A percentile compares a stretch with the other conserved stretches of the same genome.
These are phyloP conservation scores for Penicillium frequentans DNA, from an alignment of 2,329 filamentous ascomycete species.

Conservation along the genomic window DNA sequence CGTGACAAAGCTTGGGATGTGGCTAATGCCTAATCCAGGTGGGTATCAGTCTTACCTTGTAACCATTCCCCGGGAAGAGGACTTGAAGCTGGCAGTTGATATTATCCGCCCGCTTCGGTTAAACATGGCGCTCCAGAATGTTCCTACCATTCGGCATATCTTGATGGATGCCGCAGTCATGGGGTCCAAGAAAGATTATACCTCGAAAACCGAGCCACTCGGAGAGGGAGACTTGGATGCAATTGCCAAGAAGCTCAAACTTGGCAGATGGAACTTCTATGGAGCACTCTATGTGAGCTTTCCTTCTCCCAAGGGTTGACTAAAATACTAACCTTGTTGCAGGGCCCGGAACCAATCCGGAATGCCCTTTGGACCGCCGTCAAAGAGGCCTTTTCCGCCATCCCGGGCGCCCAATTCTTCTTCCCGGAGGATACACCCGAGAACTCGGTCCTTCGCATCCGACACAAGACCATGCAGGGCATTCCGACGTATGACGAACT, in stretches of 20 bases:
- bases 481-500: slow-evolving; percentile 36
- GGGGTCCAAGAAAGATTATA: slow-evolving; percentile 37
- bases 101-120: slow-evolving; percentile 38
- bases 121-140: slow-evolving; percentile 49
- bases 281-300: slow-evolving; percentile 41
- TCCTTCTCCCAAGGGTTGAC: neutral
- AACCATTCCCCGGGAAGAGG: slow-evolving; percentile 51
- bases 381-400: slow-evolving; percentile 31
- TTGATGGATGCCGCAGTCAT: slow-evolving; percentile 47
- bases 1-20: neutral
- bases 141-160: slow-evolving; percentile 48
- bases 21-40: slow-evolving; percentile 54
- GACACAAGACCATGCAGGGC: slow-evolving; percentile 23
- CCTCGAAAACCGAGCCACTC: slow-evolving; percentile 31
- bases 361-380: slow-evolving; percentile 39
- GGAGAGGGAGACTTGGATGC: slow-evolving; percentile 42
- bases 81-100: slow-evolving; percentile 45
- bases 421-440: slow-evolving; percentile 43
- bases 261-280: slow-evolving; percentile 55
- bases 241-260: slow-evolving; percentile 42
- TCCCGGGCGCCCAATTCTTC: slow-evolving; percentile 46
- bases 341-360: neutral
- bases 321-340: neutral
- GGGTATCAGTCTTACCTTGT: slow-evolving; percentile 48
- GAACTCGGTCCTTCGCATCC: slow-evolving; percentile 31